Evolutionary conservation across 352 stramenopile genomes (phyloP).

Genomic region (Peronosclerospora sorghi): DNA sequence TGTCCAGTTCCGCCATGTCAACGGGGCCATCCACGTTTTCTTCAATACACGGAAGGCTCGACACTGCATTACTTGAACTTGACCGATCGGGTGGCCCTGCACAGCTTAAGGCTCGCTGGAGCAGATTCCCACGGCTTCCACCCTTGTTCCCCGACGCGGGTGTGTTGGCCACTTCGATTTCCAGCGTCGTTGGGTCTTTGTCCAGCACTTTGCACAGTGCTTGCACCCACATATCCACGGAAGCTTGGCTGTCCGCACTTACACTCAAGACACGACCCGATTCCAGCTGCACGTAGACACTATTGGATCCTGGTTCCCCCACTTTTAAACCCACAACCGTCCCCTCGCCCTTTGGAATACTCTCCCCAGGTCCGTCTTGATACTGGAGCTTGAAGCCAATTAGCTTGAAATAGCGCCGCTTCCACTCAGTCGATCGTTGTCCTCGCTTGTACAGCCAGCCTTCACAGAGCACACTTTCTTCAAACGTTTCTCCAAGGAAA

Average conservation of each 20-base stretch:
- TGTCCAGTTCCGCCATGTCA: constrained; percentile 9
- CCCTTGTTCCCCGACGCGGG: constrained; percentile 1
- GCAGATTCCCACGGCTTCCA: constrained; percentile 11
- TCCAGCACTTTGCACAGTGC: constrained; percentile 47
- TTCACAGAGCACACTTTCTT: constrained; percentile 44
- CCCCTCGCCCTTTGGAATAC: constrained; percentile 41
- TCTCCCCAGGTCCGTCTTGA: constrained; percentile 46
- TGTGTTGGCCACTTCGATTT: constrained; percentile 9
- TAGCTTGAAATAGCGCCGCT: constrained; percentile 71
- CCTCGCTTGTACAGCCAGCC: constrained; percentile 68
- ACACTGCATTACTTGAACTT: constrained; percentile 3
- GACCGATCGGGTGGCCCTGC: constrained; percentile 10
- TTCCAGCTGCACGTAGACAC: constrained; percentile 57
- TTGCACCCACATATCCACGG: constrained; percentile 51
- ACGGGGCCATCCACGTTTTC: constrained; percentile 19
- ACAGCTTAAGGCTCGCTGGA: constrained; percentile 23
- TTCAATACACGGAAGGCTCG: constrained; percentile 12
- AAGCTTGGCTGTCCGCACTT: constrained; percentile 39
- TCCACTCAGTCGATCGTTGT: constrained; percentile 45
- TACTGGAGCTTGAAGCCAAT: constrained; percentile 50
- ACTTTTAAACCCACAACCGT: constrained; percentile 51
- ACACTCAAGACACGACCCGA: constrained; percentile 52
- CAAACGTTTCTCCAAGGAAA: constrained; percentile 48
- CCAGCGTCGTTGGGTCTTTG: constrained; percentile 23
- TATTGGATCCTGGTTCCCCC: constrained; percentile 29